A percentile compares a stretch with the other conserved stretches of the same genome.
Conservation (phyloP, 2,329 filamentous ascomycete species). For the Penicillium sp. region DNA sequence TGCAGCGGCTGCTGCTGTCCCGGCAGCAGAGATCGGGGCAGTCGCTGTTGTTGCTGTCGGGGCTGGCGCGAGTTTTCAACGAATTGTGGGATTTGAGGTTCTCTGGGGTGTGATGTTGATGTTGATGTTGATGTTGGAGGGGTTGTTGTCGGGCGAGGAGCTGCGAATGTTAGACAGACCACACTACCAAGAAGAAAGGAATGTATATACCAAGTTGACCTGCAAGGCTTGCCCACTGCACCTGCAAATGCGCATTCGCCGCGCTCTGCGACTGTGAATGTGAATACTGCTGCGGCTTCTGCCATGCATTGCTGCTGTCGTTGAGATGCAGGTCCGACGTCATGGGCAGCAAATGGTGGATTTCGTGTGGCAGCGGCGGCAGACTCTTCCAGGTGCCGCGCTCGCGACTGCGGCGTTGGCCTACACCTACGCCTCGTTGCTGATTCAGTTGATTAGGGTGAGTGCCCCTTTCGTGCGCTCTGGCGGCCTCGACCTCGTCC, state of each 20-base stretch:
- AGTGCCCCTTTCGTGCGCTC: background rate
- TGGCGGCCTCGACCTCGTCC: slow-evolving; percentile 4
- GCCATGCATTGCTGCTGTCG: background rate
- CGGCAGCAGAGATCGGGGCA: background rate
- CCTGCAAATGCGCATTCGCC: slow-evolving; percentile 9
- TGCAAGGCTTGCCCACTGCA: slow-evolving; percentile 24
- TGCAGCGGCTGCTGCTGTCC: background rate
- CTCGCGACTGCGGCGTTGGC: background rate
- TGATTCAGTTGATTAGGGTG: background rate
- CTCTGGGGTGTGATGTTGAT: too few species aligned
- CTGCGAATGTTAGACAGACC: background rate
- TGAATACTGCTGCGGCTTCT: background rate
- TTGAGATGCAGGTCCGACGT: background rate
- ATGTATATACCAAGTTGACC: slow-evolving; percentile 18
- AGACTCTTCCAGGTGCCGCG: slow-evolving; percentile 11
- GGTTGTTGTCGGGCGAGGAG: background rate
- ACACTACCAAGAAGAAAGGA: background rate
- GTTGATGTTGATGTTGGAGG: too few species aligned
- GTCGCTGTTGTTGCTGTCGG: background rate
- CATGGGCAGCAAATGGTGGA: slow-evolving; percentile 20
- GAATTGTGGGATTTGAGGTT: background rate
- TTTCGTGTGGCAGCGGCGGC: slow-evolving; percentile 26
- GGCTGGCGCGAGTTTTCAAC: background rate
- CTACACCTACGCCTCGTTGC: background rate
- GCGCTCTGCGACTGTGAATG: background rate